Evolutionary conservation across 768 basidiomycete genomes (phyloP).

Genomic region (Dioszegia aurantiaca): DNA sequence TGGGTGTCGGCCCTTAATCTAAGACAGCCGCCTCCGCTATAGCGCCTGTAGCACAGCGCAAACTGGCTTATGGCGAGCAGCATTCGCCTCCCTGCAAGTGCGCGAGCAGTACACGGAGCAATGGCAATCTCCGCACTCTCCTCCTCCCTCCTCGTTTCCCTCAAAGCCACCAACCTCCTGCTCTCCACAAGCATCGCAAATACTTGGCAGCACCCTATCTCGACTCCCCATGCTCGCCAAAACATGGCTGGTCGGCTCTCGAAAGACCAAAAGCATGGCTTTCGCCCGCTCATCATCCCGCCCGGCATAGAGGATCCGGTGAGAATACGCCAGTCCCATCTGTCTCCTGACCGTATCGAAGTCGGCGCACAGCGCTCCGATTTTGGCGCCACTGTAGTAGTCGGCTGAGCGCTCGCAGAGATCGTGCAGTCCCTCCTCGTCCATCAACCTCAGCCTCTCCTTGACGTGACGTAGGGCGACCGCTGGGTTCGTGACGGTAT

Average conservation of each 20-base stretch:
- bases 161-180: not conserved
- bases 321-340: not conserved
- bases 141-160: not conserved
- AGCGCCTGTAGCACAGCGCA: not conserved
- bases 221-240: no score
- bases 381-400: not conserved
- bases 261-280: no score
- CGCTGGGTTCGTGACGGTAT: not conserved
- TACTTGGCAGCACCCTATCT: not conserved
- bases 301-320: not conserved
- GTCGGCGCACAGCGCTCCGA: not conserved
- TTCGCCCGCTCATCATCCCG: no score
- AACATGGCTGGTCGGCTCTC: no score
- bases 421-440: constrained; percentile 1
- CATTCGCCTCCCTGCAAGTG: not conserved
- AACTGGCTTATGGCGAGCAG: not conserved
- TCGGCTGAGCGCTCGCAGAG: not conserved
- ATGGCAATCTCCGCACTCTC: not conserved
- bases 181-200: not conserved
- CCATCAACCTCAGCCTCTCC: not conserved
- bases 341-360: not conserved
- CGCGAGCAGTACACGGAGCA: not conserved
- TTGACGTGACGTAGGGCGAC: not conserved
- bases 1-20: no score
- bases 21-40: no score